These are phyloP conservation scores for Apiotrichum siamense DNA, from an alignment of 1,284 basidiomycete genomes.

Conservation along the genomic window DNA sequence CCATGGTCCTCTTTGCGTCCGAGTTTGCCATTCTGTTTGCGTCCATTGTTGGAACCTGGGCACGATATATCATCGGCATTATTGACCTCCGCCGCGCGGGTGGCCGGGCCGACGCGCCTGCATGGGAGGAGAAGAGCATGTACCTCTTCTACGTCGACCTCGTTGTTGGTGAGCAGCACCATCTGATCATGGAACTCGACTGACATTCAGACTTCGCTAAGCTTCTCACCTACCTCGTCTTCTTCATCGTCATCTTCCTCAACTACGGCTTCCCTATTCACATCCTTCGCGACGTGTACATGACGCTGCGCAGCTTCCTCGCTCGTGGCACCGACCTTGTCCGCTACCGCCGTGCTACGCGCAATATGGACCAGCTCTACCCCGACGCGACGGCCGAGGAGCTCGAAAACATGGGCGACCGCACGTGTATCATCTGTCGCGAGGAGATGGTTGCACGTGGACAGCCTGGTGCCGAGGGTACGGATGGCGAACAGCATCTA, in stretches of 20 bases:
- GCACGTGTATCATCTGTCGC: conserved; percentile 96
- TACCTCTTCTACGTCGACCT: conserved; percentile 93
- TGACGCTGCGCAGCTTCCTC: conserved; percentile 86
- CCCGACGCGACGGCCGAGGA: conserved; percentile 88
- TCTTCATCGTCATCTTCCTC: conserved; percentile 86
- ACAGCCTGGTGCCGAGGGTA: not conserved
- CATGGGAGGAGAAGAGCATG: conserved; percentile 98
- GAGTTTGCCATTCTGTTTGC: conserved; percentile 88
- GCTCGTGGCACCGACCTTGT: conserved; percentile 77
- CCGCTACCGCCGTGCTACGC: conserved; percentile 86
- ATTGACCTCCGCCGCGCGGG: conserved; percentile 74
- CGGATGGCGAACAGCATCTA: not conserved
- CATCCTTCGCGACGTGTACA: conserved; percentile 92
- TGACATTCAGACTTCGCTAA: conserved; percentile 74
- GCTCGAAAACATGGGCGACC: conserved; percentile 70
- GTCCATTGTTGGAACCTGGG: conserved; percentile 65
- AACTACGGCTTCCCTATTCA: conserved; percentile 95
- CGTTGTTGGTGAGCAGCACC: conserved; percentile 68
- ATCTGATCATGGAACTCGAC: not conserved
- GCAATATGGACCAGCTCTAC: conserved; percentile 95
- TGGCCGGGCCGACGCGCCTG: conserved; percentile 78
- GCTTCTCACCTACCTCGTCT: conserved; percentile 82
- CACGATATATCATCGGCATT: conserved; percentile 79
- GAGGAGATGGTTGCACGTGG: conserved; percentile 75
- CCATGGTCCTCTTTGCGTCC: conserved; percentile 86